Conservation (phyloP, 192 early-diverging fungal genomes). For the Umbelopsis isabellina region DNA sequence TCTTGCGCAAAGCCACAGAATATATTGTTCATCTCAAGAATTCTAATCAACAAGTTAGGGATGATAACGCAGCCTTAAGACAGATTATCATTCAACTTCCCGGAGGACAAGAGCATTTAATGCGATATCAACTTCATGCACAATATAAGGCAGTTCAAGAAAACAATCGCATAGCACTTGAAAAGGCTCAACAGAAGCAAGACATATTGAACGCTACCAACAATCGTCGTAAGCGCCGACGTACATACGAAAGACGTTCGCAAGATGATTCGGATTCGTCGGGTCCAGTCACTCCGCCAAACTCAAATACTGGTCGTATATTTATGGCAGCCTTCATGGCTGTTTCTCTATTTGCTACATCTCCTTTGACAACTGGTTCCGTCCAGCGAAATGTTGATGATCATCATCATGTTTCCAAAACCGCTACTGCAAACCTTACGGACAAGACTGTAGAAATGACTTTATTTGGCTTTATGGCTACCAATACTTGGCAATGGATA, state of each 20-base stretch:
- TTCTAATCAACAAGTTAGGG: constrained; percentile 42
- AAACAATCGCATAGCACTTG: neutral
- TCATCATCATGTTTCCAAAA: constrained; percentile 35
- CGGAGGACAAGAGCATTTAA: constrained; percentile 45
- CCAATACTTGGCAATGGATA: constrained; percentile 20
- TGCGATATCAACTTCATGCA: constrained; percentile 16
- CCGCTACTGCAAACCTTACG: constrained; percentile 4
- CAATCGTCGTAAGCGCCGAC: constrained; percentile 13
- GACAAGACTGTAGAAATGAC: neutral
- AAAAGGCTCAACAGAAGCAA: constrained; percentile 17
- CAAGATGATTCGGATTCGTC: constrained; percentile 23
- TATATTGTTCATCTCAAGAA: constrained; percentile 74
- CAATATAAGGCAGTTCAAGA: constrained; percentile 7
- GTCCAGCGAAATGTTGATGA: constrained; percentile 29
- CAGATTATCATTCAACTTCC: constrained; percentile 47
- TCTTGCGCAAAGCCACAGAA: constrained; percentile 89
- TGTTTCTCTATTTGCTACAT: constrained; percentile 53
- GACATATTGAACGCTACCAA: neutral
- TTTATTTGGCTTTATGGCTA: constrained; percentile 15
- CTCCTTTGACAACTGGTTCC: constrained; percentile 36
- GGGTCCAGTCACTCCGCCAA: constrained; percentile 35
- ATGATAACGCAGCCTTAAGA: constrained; percentile 50
- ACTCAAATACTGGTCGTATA: constrained; percentile 37
- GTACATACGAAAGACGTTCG: neutral
- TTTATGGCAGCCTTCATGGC: constrained; percentile 67